Evolutionary conservation across 192 early-diverging fungal genomes (phyloP), one percentile per base, ranked within the genome.

Genomic region (Podila horticola): DNA sequence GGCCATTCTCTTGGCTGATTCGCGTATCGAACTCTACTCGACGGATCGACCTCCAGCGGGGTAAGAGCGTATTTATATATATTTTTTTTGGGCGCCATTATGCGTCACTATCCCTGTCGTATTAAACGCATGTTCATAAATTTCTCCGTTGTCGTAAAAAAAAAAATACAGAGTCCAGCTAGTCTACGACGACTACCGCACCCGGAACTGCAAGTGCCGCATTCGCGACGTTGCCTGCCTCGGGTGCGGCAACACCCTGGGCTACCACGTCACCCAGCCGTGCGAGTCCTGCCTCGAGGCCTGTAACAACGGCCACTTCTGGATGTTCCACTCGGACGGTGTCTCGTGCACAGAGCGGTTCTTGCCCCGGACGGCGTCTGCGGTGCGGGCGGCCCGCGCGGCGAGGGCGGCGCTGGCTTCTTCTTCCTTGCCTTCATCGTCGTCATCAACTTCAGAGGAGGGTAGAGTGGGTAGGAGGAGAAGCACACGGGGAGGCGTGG

Each of bases 211-310:
- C 67, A 86, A 85, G 31, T 95, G 94, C 71, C 75, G 89, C 36
- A 95, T 95, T 58, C 82, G 93, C 3, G 94, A 95, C 74, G 89
- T 95, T 4, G 93, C 93, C 15, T 95, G 94, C 76, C 62, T 94
- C 22, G 90, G 87, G 67, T 95, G 89, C 71, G 89, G 89, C 33
- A 90, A 90, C 68, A 83, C 88, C 5, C 81, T 94, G 31, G 94
- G 94, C 10, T 95, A 95, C 75, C 93, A 94, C 83, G 93, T 94
- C 20, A 90, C 92, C 4, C 89, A 90, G 71, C 94, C 90, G 6
- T 90, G 89, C 65, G 67, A 74, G 19, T 66, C 71, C 15, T 90
- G 89, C 59, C 71, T 90, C 11, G 71, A 77, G 22, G 84, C 89
- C 19, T 88, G 89, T 52, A 90, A 90, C 62, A 90, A 90, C 76